phyloP scores from a whole-genome alignment of 495 filamentous ascomycete species.

The Neurospora terricola region DNA sequence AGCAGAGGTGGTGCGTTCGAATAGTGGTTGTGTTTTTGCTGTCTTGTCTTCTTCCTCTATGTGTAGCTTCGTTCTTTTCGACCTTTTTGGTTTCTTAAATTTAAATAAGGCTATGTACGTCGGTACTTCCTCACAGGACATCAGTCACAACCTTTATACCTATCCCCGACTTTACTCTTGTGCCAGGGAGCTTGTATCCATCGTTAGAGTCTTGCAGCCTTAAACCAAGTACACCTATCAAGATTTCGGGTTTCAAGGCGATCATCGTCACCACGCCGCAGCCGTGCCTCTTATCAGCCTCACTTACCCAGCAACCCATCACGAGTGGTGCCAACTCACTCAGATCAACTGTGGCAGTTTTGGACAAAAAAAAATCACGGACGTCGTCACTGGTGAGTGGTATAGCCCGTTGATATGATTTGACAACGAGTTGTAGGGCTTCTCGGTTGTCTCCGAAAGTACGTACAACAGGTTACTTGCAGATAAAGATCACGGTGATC shows the following conservation, averaged over 20 bases:
- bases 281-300: background rate
- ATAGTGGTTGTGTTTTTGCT: background rate
- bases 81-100: background rate
- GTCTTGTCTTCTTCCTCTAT: rapidly evolving
- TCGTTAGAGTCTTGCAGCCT: too few relatives aligned
- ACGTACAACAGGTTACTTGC: background rate
- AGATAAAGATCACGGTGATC: background rate
- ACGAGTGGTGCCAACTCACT: background rate
- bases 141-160: background rate
- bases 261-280: background rate
- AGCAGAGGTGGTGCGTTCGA: background rate
- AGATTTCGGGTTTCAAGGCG: background rate
- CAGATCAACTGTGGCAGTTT: background rate
- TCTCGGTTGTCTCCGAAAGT: background rate
- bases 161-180: background rate
- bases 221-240: background rate
- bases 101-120: background rate
- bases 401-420: background rate
- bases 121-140: background rate
- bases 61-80: too few relatives aligned
- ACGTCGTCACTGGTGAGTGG: background rate
- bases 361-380: background rate
- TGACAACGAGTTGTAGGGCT: background rate
- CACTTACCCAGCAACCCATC: background rate
- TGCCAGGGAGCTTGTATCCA: too few relatives aligned